phyloP scores from a whole-genome alignment of 495 filamentous ascomycete genomes.

The Aspergillus sclerotiicarbonarius region DNA sequence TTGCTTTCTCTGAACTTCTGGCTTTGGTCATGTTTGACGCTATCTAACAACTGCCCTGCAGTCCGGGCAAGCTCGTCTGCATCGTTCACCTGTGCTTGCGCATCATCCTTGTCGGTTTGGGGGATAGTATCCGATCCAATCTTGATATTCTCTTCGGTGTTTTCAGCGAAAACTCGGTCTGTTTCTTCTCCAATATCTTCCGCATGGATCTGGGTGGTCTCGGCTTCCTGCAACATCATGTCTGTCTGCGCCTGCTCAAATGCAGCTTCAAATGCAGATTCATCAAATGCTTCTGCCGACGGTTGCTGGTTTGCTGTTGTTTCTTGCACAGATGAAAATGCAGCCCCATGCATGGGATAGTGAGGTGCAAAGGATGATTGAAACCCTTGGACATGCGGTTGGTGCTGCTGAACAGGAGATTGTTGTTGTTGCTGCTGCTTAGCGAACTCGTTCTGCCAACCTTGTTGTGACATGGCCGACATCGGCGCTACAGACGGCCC shows the following conservation, averaged over 20 bases:
- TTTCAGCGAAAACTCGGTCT: conserved; percentile 1
- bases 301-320: conserved; percentile 17
- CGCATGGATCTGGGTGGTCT: conserved; percentile 12
- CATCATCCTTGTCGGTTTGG: conserved; percentile 29
- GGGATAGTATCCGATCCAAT: conserved; percentile 55
- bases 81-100: conserved; percentile 35
- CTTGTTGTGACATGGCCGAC: conserved; percentile 26
- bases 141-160: conserved; percentile 29
- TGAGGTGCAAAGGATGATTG: conserved; percentile 33
- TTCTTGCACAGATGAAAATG: conserved; percentile 27
- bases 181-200: conserved; percentile 12
- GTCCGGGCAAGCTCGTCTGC: conserved; percentile 68
- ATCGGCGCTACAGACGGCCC: conserved; percentile 29
- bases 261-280: conserved; percentile 62
- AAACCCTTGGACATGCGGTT: conserved; percentile 26
- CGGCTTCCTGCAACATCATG: conserved; percentile 32
- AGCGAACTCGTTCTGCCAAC: conserved; percentile 58
- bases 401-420: conserved; percentile 24
- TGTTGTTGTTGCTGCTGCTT: conserved; percentile 24
- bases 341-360: conserved; percentile 24
- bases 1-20: conserved; percentile 76
- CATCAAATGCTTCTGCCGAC: conserved; percentile 47
- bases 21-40: conserved; percentile 62
- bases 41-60: conserved; percentile 69
- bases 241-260: conserved; percentile 52